Evolutionary conservation across 139 green algal species (phyloP).

Genomic region (Pseudopediastrum boryanum): DNA sequence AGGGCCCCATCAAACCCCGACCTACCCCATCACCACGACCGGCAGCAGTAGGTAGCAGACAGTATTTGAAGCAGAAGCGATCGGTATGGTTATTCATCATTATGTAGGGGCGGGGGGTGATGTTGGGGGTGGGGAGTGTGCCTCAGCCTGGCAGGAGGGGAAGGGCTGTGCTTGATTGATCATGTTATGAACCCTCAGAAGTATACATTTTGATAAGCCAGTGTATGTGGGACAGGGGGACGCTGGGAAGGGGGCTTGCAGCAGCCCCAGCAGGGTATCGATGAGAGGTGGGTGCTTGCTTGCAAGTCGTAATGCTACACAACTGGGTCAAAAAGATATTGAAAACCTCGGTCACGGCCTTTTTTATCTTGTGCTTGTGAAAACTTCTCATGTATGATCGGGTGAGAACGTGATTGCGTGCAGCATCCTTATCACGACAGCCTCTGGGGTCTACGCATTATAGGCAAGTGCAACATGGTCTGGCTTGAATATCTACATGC

Average conservation of each 20-base stretch:
- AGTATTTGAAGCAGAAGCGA: background rate
- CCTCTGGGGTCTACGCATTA: too few relatives aligned
- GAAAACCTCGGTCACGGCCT: too few relatives aligned
- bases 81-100: background rate
- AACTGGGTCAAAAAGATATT: too few relatives aligned
- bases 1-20: background rate
- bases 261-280: too few relatives aligned
- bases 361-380: too few relatives aligned
- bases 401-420: too few relatives aligned
- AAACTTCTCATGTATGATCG: too few relatives aligned
- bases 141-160: constrained; percentile 25
- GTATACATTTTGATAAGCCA: constrained; percentile 39
- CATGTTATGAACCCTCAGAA: constrained; percentile 42
- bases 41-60: constrained; percentile 10
- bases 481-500: too few relatives aligned
- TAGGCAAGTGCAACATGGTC: too few relatives aligned
- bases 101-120: background rate
- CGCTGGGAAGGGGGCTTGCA: background rate
- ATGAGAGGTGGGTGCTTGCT: too few relatives aligned
- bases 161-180: constrained; percentile 37
- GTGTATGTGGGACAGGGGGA: constrained; percentile 33
- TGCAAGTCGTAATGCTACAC: too few relatives aligned
- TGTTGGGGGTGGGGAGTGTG: background rate
- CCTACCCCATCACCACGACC: background rate
- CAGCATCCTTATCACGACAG: too few relatives aligned